These are phyloP conservation scores for Penicillium sp. DNA, from an alignment of 2,329 filamentous ascomycete genomes.

Conservation along the genomic window DNA sequence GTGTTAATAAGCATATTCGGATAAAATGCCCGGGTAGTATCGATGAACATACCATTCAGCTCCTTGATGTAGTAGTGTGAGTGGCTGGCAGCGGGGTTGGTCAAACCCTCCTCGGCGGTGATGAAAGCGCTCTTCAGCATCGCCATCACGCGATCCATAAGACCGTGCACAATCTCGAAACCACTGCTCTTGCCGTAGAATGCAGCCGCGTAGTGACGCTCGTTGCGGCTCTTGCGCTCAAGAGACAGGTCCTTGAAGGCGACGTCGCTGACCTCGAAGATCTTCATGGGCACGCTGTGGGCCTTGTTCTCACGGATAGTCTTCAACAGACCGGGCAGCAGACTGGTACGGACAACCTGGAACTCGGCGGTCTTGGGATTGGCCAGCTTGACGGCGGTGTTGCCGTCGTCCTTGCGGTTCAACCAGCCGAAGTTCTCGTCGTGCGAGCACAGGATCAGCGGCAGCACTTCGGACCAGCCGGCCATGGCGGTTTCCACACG, in stretches of 20 bases:
- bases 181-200: slow-evolving; percentile 93
- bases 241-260: slow-evolving; percentile 79
- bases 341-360: slow-evolving; percentile 83
- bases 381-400: slow-evolving; percentile 76
- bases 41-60: slow-evolving; percentile 62
- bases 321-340: slow-evolving; percentile 86
- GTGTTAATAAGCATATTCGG: background rate
- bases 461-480: slow-evolving; percentile 95
- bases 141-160: slow-evolving; percentile 85
- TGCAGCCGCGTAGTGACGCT: slow-evolving; percentile 92
- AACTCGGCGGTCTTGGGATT: slow-evolving; percentile 94
- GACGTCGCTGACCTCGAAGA: slow-evolving; percentile 89
- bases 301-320: slow-evolving; percentile 92
- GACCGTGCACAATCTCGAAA: slow-evolving; percentile 92
- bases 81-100: slow-evolving; percentile 57
- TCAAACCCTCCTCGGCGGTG: slow-evolving; percentile 69
- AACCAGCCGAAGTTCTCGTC: slow-evolving; percentile 98
- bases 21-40: background rate
- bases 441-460: slow-evolving; percentile 92
- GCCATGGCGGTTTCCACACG: slow-evolving; percentile 87
- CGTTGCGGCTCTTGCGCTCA: slow-evolving; percentile 87
- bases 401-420: slow-evolving; percentile 83
- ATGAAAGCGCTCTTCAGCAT: slow-evolving; percentile 87
- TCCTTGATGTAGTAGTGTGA: slow-evolving; percentile 92
- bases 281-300: slow-evolving; percentile 82